These are phyloP conservation scores for Fusarium acutatum DNA, from an alignment of 2,329 filamentous ascomycete genomes.

Conservation along the genomic window DNA sequence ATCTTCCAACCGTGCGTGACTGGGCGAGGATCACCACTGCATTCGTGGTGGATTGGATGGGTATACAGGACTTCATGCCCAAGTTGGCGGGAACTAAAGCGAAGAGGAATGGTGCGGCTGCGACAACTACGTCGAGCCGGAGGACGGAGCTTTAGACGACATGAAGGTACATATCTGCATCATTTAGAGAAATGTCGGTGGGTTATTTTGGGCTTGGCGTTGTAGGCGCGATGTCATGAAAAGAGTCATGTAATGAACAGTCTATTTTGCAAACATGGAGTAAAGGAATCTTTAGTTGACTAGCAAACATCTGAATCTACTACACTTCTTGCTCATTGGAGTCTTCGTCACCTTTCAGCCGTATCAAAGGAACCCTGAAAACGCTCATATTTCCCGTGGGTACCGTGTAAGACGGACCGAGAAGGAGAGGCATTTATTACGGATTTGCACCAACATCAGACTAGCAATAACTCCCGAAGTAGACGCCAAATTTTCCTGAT, in stretches of 20 bases:
- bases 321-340: background rate
- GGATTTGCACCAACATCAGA: constrained; percentile 17
- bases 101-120: constrained; percentile 40
- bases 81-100: constrained; percentile 35
- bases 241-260: constrained; percentile 22
- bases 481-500: constrained; percentile 41
- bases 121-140: constrained; percentile 38
- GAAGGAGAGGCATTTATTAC: constrained; percentile 33
- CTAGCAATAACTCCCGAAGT: constrained; percentile 36
- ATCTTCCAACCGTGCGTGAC: constrained; percentile 81
- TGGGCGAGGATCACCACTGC: constrained; percentile 87
- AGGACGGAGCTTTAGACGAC: constrained; percentile 46
- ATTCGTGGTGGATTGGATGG: constrained; percentile 93
- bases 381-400: constrained; percentile 1
- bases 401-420: constrained; percentile 30
- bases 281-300: background rate
- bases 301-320: background rate
- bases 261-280: constrained; percentile 6
- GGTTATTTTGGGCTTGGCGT: constrained; percentile 35
- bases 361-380: background rate
- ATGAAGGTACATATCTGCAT: constrained; percentile 8
- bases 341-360: background rate
- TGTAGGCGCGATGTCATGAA: constrained; percentile 21
- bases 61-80: constrained; percentile 62
- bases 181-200: constrained; percentile 27